These are phyloP conservation scores for Phytopythium oedochilum DNA, from an alignment of 352 stramenopile species.

Conservation along the genomic window DNA sequence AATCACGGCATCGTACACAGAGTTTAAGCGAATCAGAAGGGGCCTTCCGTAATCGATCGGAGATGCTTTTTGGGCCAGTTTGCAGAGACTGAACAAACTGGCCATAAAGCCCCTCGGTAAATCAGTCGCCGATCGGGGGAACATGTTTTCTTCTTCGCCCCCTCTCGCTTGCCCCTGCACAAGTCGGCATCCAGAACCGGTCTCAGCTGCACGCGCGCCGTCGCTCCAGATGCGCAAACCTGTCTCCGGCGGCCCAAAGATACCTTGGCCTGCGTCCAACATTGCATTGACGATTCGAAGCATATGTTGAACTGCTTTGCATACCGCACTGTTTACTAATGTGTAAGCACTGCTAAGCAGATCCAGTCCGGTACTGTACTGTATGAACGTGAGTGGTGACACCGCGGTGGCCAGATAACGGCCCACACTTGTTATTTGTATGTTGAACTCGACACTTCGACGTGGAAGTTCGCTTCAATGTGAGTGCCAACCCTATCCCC, in stretches of 20 bases:
- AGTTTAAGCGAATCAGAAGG: slow-evolving; percentile 11
- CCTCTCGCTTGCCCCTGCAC: not conserved
- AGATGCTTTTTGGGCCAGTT: too few relatives aligned
- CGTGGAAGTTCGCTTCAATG: slow-evolving; percentile 23
- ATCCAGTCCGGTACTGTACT: too few relatives aligned
- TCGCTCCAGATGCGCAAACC: not conserved
- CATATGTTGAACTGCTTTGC: too few relatives aligned
- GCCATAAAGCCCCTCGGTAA: not conserved
- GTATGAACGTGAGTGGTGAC: not conserved
- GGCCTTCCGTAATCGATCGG: not conserved
- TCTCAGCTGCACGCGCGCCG: not conserved
- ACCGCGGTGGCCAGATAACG: not conserved
- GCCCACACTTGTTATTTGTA: not conserved
- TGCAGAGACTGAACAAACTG: slow-evolving; percentile 18
- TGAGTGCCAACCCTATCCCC: not conserved
- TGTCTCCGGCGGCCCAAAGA: not conserved
- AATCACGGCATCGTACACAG: not conserved
- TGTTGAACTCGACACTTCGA: slow-evolving; percentile 8
- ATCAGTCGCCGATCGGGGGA: slow-evolving; percentile 1
- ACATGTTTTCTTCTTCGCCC: not conserved
- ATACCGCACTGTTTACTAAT: too few relatives aligned
- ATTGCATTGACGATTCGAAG: too few relatives aligned
- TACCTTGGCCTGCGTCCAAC: not conserved
- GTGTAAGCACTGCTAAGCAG: too few relatives aligned
- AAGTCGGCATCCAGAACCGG: slow-evolving; percentile 1